Conservation (phyloP, 2,329 filamentous ascomycete species). For the Magnaporthiopsis poae region DNA sequence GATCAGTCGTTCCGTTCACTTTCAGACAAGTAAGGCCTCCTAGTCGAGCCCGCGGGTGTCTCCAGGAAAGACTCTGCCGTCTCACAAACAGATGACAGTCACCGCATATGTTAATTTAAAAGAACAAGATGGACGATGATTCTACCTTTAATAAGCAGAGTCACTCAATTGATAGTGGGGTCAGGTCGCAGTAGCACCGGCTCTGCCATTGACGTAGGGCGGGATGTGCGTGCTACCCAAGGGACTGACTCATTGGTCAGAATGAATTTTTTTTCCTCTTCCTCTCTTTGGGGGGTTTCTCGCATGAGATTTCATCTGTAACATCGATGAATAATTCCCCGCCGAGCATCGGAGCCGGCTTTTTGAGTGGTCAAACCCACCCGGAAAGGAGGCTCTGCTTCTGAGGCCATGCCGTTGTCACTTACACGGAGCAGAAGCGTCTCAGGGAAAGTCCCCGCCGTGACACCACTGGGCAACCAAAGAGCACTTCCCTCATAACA, state of each 20-base stretch:
- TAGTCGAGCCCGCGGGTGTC: too few relatives aligned
- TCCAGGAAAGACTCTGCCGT: too few relatives aligned
- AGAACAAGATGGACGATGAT: too few relatives aligned
- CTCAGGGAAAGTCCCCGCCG: background rate
- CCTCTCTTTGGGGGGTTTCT: background rate
- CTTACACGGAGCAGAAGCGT: background rate
- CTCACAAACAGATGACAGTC: too few relatives aligned
- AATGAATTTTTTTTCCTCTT: background rate
- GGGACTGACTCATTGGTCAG: background rate
- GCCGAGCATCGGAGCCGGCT: background rate
- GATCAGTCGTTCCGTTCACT: too few relatives aligned
- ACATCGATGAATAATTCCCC: background rate
- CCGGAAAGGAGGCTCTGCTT: background rate
- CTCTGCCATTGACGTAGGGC: background rate
- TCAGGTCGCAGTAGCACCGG: too few relatives aligned
- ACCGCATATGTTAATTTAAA: too few relatives aligned
- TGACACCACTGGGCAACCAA: too few relatives aligned
- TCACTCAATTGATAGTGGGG: too few relatives aligned
- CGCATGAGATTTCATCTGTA: background rate
- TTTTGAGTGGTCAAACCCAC: background rate
- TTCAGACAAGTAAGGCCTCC: too few relatives aligned
- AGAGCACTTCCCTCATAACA: too few relatives aligned
- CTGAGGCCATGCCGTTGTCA: background rate
- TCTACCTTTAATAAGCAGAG: too few relatives aligned
- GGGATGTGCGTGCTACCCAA: background rate